Evolutionary conservation across 129 eudicot species (phyloP).

Genomic region (Centella asiatica): DNA sequence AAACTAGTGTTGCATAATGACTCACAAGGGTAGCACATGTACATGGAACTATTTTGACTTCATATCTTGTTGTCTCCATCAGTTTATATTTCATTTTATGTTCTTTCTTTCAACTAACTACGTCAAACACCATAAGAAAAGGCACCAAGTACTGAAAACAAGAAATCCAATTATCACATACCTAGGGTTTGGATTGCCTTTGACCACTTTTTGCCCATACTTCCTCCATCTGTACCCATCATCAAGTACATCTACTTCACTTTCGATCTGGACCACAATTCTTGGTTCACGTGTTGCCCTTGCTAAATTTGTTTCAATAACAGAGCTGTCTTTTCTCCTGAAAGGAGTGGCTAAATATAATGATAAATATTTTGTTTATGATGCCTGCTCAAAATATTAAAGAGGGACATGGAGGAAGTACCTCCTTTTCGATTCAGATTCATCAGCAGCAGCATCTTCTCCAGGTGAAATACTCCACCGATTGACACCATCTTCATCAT

Average conservation of each 20-base stretch:
- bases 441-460: constrained; percentile 52
- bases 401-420: constrained; percentile 22
- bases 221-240: constrained; percentile 95
- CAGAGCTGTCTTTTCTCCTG: constrained; percentile 50
- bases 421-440: constrained; percentile 67
- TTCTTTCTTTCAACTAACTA: background rate
- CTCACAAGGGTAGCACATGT: background rate
- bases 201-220: constrained; percentile 80
- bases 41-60: background rate
- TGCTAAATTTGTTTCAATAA: constrained; percentile 37
- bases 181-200: constrained; percentile 92
- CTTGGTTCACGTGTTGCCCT: constrained; percentile 70
- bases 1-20: background rate
- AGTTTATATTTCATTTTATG: background rate
- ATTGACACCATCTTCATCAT: constrained; percentile 41
- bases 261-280: constrained; percentile 62
- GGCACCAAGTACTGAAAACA: background rate
- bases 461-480: constrained; percentile 30
- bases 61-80: background rate
- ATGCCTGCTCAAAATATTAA: background rate
- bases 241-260: constrained; percentile 62
- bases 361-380: background rate
- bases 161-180: constrained; percentile 12
- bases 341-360: constrained; percentile 2
- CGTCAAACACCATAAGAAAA: background rate